Conservation (phyloP, 2,329 filamentous ascomycete species). For the Chaetomium globosum region DNA sequence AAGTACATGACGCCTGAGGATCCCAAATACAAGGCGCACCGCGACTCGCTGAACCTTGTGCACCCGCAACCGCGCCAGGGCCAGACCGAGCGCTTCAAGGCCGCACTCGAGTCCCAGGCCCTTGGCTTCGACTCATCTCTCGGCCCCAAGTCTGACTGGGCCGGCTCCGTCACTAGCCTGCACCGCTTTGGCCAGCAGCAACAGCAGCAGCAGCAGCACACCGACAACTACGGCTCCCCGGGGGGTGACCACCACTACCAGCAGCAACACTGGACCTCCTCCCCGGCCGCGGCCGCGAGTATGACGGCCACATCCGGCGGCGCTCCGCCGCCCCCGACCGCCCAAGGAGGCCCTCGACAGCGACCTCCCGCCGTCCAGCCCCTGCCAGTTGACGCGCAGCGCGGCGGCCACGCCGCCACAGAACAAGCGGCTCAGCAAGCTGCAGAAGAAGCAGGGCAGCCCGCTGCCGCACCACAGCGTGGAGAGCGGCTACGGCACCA, state of each 20-base stretch:
- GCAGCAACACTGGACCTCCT: constrained; percentile 53
- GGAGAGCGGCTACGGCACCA: constrained; percentile 57
- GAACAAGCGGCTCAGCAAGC: constrained; percentile 52
- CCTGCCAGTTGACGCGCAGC: constrained; percentile 33
- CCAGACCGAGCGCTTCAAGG: constrained; percentile 73
- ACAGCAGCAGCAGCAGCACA: constrained; percentile 41
- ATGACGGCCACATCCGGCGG: constrained; percentile 39
- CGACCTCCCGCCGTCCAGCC: constrained; percentile 30
- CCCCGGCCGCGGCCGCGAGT: constrained; percentile 40
- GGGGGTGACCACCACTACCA: constrained; percentile 35
- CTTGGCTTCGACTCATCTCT: constrained; percentile 65
- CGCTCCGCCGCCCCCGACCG: constrained; percentile 56
- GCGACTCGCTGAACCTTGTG: constrained; percentile 77
- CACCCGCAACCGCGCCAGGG: constrained; percentile 78
- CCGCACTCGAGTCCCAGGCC: constrained; percentile 71
- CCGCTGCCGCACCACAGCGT: constrained; percentile 60
- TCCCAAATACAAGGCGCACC: constrained; percentile 79
- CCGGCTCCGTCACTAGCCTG: constrained; percentile 61
- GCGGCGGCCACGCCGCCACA: constrained; percentile 53
- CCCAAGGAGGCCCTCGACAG: constrained; percentile 63
- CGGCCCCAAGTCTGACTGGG: constrained; percentile 66
- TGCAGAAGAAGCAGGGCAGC: constrained; percentile 52
- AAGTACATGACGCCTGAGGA: constrained; percentile 68
- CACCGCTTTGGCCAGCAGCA: constrained; percentile 51
- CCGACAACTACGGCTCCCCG: constrained; percentile 53